These are phyloP conservation scores for Solanum microdontum DNA, from an alignment of 257 asterid genomes.

Conservation along the genomic window DNA sequence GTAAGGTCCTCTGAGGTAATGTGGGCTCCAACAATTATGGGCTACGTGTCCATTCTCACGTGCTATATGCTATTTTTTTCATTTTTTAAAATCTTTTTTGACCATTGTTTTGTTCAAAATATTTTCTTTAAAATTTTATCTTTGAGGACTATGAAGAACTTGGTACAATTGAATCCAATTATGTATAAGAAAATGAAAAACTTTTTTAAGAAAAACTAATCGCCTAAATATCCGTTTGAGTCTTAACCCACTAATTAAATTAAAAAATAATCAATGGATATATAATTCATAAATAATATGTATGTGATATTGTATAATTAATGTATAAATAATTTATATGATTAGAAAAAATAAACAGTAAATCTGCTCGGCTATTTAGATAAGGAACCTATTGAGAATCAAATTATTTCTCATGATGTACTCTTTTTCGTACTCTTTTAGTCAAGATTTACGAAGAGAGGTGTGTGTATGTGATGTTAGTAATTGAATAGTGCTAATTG, in stretches of 20 bases:
- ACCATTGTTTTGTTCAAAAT: not conserved
- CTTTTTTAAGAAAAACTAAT: not conserved
- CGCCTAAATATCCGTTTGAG: not conserved
- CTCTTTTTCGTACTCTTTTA: not conserved
- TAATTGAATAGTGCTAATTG: too few relatives aligned
- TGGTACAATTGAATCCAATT: not conserved
- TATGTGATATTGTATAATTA: too few relatives aligned
- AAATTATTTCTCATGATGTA: not conserved
- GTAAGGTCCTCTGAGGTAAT: conserved; percentile 1
- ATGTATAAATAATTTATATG: too few relatives aligned
- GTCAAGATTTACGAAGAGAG: too few relatives aligned
- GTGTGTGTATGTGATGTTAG: not conserved
- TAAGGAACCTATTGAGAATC: not conserved
- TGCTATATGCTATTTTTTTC: not conserved
- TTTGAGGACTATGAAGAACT: not conserved
- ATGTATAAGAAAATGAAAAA: not conserved
- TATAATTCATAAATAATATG: too few relatives aligned
- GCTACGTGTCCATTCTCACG: conserved; percentile 35
- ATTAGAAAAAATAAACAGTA: not conserved
- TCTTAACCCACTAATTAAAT: not conserved
- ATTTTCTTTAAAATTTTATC: not conserved
- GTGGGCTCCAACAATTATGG: conserved; percentile 4
- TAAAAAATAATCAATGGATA: too few relatives aligned
- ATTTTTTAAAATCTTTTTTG: not conserved
- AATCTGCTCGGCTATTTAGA: too few relatives aligned